Evolutionary conservation across 1,139 yeast genomes (phyloP).

Genomic region (Hansenula sp.): DNA sequence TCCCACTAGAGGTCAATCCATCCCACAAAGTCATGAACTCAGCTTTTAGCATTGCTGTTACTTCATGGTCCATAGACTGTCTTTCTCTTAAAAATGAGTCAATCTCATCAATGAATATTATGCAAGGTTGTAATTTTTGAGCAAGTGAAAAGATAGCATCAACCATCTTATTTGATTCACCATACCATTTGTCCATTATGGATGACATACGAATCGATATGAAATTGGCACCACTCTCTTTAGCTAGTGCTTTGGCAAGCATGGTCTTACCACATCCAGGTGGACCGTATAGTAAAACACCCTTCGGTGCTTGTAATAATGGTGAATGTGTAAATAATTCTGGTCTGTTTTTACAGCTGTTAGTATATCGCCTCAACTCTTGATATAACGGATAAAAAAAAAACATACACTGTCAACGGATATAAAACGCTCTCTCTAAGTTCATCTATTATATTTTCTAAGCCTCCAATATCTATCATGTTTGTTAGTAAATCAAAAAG

Average conservation of each 20-base stretch:
- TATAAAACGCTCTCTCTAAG: constrained; percentile 82
- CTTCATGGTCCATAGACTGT: constrained; percentile 84
- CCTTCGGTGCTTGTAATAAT: constrained; percentile 84
- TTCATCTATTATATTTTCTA: constrained; percentile 78
- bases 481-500: constrained; percentile 14
- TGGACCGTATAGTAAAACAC: constrained; percentile 90
- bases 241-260: constrained; percentile 94
- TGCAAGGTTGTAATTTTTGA: constrained; percentile 87
- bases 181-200: constrained; percentile 97
- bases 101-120: constrained; percentile 92
- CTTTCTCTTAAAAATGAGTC: constrained; percentile 92
- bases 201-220: constrained; percentile 91
- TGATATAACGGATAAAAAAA: not conserved
- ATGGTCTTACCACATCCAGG: constrained; percentile 98
- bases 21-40: constrained; percentile 99
- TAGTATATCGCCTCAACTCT: constrained; percentile 9
- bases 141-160: constrained; percentile 94
- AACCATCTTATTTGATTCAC: constrained; percentile 91
- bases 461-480: constrained; percentile 77
- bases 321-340: constrained; percentile 61
- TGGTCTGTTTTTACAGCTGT: constrained; percentile 33
- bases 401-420: constrained; percentile 65
- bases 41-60: constrained; percentile 92
- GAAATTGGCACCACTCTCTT: constrained; percentile 89
- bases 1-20: constrained; percentile 72